Conservation (phyloP, 2,329 filamentous ascomycete species). For the Chrysoporthe deuterocubensis region DNA sequence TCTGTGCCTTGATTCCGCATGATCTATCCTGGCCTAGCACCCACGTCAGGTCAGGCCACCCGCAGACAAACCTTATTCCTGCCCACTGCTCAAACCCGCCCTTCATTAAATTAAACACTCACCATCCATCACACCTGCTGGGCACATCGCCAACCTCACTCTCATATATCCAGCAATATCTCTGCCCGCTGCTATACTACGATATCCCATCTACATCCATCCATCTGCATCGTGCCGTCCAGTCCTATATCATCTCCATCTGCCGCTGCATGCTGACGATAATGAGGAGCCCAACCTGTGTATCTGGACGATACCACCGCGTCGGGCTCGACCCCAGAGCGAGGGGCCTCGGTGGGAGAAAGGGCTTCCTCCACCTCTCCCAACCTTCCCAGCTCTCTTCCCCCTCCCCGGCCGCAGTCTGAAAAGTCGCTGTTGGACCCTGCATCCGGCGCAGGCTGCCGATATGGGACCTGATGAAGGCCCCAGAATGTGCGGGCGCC, state of each 20-base stretch:
- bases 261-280: background rate
- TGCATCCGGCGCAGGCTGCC: background rate
- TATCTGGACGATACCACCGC: background rate
- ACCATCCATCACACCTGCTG: background rate
- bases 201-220: background rate
- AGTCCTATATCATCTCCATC: background rate
- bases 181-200: background rate
- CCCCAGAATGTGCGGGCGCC: background rate
- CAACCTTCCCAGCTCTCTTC: background rate
- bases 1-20: constrained; percentile 3
- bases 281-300: background rate
- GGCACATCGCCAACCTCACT: constrained; percentile 1
- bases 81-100: background rate
- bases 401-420: background rate
- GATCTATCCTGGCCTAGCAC: background rate
- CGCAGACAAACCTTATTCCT: constrained; percentile 4
- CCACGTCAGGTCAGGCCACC: background rate
- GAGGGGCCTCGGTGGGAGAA: background rate
- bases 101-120: constrained; percentile 8
- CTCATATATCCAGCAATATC: background rate
- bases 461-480: background rate
- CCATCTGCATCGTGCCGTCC: background rate
- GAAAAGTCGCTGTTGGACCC: background rate
- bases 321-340: background rate
- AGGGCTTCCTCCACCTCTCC: background rate